Evolutionary conservation across 257 asterid genomes (phyloP), one percentile per base, ranked within the genome.

Genomic region (Primulina huaijiensis): DNA sequence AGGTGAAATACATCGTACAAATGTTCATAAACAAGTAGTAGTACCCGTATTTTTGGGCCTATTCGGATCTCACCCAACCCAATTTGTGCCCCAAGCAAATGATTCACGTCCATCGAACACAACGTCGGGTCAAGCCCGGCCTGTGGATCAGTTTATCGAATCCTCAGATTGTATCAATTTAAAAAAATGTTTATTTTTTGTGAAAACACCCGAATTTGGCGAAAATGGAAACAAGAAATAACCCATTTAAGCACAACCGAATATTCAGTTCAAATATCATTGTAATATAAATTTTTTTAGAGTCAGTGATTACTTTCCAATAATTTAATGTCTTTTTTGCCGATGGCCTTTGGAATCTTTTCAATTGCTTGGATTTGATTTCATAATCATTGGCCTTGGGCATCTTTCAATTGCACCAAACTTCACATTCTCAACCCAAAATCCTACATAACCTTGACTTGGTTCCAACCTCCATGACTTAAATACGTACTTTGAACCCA

Each of bases 361-460:
- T 90, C 80, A 88, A 83, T 77, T 80, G 85, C 76, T 21, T 34
- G 97, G 97, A 11, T 75, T 84, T 38, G 92, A 86, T 6, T 90
- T 84, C 85, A 74, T 82, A 52, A 21, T 87, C 33, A 70, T 89
- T 9, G 97, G 97, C 68, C 77, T 86, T 0, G 89, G 96, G 97
- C 97, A 90, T 62, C 84, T 90, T 71, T 90, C 80, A 88, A 83
- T 77, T 80, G 85, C 76, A 79, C 83, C 73, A 89, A 79, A 65
- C 89, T 79, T 81, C 93, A 91, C 65, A 69, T 77, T 29, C 76
- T 79, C 9, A 74, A 81, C 57, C 94, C 96, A 0, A 83, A 66
- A 50, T 73, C 96, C 70, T 89, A 79, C 80, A 73, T 7, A 9
- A 69, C 90, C 37, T 63, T 70, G 37, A 92, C 97, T 34, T 91